phyloP scores from a whole-genome alignment of 1,284 basidiomycete species.

The Dichomitus squalens region DNA sequence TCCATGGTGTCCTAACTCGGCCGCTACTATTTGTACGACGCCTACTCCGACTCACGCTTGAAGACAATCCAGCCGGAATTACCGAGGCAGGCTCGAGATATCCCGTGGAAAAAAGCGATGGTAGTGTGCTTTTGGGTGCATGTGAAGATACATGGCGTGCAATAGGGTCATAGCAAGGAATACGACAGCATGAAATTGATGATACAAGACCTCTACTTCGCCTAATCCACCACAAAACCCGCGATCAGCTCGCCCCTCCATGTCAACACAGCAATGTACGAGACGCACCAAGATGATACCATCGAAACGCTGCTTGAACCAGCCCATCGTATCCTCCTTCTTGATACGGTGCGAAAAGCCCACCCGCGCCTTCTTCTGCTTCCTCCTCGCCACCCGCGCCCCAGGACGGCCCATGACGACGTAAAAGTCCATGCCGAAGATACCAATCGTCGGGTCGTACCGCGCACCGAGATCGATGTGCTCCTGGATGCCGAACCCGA shows the following conservation, averaged over 20 bases:
- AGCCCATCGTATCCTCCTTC: slow-evolving; percentile 93
- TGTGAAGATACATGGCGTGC: slow-evolving; percentile 33
- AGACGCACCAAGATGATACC: slow-evolving; percentile 87
- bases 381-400: slow-evolving; percentile 89
- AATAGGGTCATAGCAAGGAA: slow-evolving; percentile 33
- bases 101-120: slow-evolving; percentile 16
- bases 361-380: slow-evolving; percentile 86
- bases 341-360: slow-evolving; percentile 88
- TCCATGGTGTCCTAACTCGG: no score
- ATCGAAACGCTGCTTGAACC: slow-evolving; percentile 99
- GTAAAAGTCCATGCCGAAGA: slow-evolving; percentile 98
- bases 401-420: slow-evolving; percentile 98
- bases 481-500: slow-evolving; percentile 97
- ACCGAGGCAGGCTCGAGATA: no score
- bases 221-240: slow-evolving; percentile 7
- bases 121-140: slow-evolving; percentile 26
- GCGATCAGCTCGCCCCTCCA: background rate
- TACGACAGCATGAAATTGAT: slow-evolving; percentile 26
- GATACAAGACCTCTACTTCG: slow-evolving; percentile 30
- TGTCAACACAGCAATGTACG: background rate
- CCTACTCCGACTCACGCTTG: no score
- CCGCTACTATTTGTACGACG: no score
- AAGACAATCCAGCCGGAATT: no score
- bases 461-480: slow-evolving; percentile 99
- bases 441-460: slow-evolving; percentile 96